A percentile compares a stretch with the other conserved stretches of the same genome.
Evolutionary conservation across 805 yeast genomes (phyloP).

Genomic region (Candida xyloterini): DNA sequence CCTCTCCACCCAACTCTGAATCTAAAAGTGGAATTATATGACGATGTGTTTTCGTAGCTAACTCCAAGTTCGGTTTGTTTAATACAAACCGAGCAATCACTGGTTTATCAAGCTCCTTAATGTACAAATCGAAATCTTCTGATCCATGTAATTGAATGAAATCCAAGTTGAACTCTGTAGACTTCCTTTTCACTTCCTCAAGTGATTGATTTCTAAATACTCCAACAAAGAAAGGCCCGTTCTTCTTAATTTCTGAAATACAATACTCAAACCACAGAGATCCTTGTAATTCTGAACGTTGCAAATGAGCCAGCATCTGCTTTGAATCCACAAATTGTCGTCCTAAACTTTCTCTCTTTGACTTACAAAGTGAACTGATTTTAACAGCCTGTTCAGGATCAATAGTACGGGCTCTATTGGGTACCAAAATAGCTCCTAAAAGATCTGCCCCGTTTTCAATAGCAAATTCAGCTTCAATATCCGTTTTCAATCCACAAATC

Average conservation of each 20-base stretch:
- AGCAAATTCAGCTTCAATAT: conserved; percentile 70
- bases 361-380: conserved; percentile 37
- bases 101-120: conserved; percentile 43
- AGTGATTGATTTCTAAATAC: conserved; percentile 83
- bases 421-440: conserved; percentile 85
- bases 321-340: conserved; percentile 23
- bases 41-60: conserved; percentile 28
- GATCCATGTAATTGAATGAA: conserved; percentile 87
- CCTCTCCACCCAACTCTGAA: conserved; percentile 91
- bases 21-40: conserved; percentile 69
- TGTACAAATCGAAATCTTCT: conserved; percentile 50
- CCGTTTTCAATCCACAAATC: conserved; percentile 76
- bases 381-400: conserved; percentile 41
- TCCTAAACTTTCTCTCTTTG: conserved; percentile 23
- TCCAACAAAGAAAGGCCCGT: conserved; percentile 78
- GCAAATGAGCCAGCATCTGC: conserved; percentile 26
- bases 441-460: conserved; percentile 69
- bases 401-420: conserved; percentile 72
- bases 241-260: conserved; percentile 22
- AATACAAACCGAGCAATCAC: conserved; percentile 75
- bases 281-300: conserved; percentile 16
- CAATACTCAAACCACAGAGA: conserved; percentile 36
- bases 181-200: conserved; percentile 51
- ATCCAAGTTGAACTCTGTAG: conserved; percentile 54
- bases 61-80: conserved; percentile 37